These are phyloP conservation scores for Mycena epipterygia DNA, from an alignment of 768 basidiomycete species.

Conservation along the genomic window DNA sequence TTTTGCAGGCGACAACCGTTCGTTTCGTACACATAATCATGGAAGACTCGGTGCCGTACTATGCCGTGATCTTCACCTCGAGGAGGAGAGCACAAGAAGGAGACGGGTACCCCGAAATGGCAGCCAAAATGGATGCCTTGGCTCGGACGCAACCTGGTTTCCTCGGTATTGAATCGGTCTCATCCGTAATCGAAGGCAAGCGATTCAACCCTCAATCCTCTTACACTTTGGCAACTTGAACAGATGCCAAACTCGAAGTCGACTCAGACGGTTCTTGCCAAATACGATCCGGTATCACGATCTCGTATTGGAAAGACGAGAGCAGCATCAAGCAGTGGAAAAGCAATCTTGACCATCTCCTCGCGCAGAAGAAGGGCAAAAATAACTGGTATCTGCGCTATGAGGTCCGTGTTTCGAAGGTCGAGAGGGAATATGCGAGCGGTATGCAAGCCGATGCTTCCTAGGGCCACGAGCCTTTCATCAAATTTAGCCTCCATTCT, in stretches of 20 bases:
- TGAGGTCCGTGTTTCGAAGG: constrained; percentile 27
- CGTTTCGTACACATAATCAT: background rate
- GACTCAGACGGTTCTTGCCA: background rate
- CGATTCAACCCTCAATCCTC: too few relatives aligned
- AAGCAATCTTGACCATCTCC: constrained; percentile 26
- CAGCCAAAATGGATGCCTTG: constrained; percentile 20
- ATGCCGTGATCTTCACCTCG: constrained; percentile 30
- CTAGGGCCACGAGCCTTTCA: background rate
- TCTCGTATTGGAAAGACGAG: constrained; percentile 36
- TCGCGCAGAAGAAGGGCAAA: constrained; percentile 33
- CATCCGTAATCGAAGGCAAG: constrained; percentile 15
- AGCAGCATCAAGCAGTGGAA: constrained; percentile 32
- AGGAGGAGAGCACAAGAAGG: constrained; percentile 19
- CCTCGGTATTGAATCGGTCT: constrained; percentile 25
- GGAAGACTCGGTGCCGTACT: constrained; percentile 3
- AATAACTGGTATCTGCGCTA: constrained; percentile 32
- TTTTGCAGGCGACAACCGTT: background rate
- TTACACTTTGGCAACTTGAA: background rate
- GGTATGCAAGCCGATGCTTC: background rate
- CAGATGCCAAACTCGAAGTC: background rate
- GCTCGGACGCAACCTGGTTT: constrained; percentile 28
- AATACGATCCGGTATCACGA: constrained; percentile 22
- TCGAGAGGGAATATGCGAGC: constrained; percentile 25
- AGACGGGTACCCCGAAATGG: constrained; percentile 28
- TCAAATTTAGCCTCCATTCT: constrained; percentile 1